Evolutionary conservation across 2,329 filamentous ascomycete genomes (phyloP), one percentile per base, ranked within the genome.

Genomic region (Pseudocercospora pini-densiflorae): DNA sequence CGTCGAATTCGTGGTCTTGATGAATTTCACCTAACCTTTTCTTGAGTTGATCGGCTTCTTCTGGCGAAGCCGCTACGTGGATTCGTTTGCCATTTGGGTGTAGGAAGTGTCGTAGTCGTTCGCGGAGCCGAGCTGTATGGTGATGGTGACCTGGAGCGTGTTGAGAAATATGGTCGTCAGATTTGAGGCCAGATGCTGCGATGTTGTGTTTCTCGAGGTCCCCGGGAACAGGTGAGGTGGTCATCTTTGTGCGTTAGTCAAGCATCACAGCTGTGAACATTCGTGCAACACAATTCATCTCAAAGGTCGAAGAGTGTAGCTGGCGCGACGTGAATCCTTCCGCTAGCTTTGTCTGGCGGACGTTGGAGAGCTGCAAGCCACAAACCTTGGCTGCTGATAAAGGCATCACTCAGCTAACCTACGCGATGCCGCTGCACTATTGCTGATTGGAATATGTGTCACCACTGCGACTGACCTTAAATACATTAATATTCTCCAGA

Each of bases 51-150:
- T 81, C 79, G 3, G 82, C 81, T 68, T 89, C 86, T 71, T 87
- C 84, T 1, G 87, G 87, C 1, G 80, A 81, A 2, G 83, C 77
- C 6, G 85, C 85, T 60, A 89, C 84, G 62, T 89, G 83, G 5
- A 89, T 81, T 68, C 83, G 82, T 62, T 81, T 82, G 27, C 88
- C 88, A 73, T 85, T 80, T 0, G 87, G 87, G 55, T 85, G 82
- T 2, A 84, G 73, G 66, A 89, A 86, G 66, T 88, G 84, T 23
- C 83, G 80, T 0, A 86, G 77, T 33, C 82, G 79, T 29, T 81
- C 81, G 1, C 79, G 77, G 3, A 65, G 45, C 49, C 1, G 75
- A 66, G 55, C 65, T 19, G 40, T 55, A 23, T 67, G 54, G 45
- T 64, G 64, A 29, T 62, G 64, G 33, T 64, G 61, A 21, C 27